Base-by-base conservation (phyloP, 2,329 filamentous ascomycete species). In the Xylariaceae sp. region DNA sequence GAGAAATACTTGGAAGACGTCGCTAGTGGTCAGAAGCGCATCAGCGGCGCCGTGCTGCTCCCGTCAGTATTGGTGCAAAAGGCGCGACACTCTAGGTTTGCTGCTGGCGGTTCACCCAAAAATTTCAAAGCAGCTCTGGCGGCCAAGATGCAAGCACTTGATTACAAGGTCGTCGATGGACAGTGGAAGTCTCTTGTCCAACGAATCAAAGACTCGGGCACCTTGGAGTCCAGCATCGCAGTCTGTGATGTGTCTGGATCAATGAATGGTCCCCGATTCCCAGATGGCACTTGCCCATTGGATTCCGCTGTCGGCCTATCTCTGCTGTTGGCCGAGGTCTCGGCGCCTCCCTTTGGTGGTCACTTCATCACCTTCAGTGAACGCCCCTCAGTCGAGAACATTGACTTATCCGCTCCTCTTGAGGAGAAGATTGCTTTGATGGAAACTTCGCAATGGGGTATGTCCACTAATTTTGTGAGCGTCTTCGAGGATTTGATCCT, bases 141-240 rank as follows among this genome's bases (percentile, higher is more conserved):
- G 9, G 48, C 53, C 5, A 71, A 69, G 55, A 55, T 67, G 2
- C 39, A 42, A 0, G 51, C 62, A 6, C 61, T 76, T 2, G 52
- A 68, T 19, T 27, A 44, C 27, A 71, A 73, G 46, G 68, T 75
- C 2, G 33, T 71, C 2, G 68, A 79, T 47, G 72, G 68, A 0
- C 80, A 83, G 58, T 83, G 80, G 81, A 76, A 76, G 9, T 67
- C 75, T 0, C 67, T 83, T 0, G 77, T 83, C n/a, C 68, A 80
- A 61, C 74, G 80, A 2, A 74, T 83, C 61, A 75, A 72, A 43
- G 76, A 82, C 52, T 77, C 73, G 2, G 80, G 80, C 2, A 73
- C 68, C 0, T 65, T 84, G 7, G 66, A 74, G 14, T 75, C 73
- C 14, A 72, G 74, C 49, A 78, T 83, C 32, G 79, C 80, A 1